These are phyloP conservation scores for Schizophyllum amplum DNA, from an alignment of 1,284 basidiomycete species.

Conservation along the genomic window DNA sequence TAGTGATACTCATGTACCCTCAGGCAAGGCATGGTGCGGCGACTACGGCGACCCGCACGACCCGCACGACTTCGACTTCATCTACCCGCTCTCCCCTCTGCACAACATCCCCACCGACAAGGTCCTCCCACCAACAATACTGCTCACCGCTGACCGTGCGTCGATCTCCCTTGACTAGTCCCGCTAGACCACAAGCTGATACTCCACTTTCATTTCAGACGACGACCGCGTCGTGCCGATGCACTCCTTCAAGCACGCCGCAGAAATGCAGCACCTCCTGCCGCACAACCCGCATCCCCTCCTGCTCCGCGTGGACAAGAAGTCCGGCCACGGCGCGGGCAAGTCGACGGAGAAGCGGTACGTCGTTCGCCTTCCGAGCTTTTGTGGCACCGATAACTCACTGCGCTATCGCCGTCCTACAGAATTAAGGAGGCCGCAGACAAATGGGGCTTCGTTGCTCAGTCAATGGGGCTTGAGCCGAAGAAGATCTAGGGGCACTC, in stretches of 20 bases:
- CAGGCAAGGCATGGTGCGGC: slow-evolving; percentile 69
- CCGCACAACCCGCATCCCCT: slow-evolving; percentile 63
- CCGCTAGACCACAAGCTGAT: neutral
- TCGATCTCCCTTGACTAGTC: slow-evolving; percentile 8
- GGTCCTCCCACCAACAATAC: slow-evolving; percentile 56
- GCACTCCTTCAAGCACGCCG: slow-evolving; percentile 77
- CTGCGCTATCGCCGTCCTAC: too few species aligned
- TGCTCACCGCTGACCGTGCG: slow-evolving; percentile 75
- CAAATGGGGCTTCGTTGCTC: slow-evolving; percentile 68
- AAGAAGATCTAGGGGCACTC: neutral
- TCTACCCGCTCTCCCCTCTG: slow-evolving; percentile 68
- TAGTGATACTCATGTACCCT: slow-evolving; percentile 4
- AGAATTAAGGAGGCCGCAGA: slow-evolving; percentile 72
- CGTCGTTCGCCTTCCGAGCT: slow-evolving; percentile 8
- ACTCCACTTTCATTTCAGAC: slow-evolving; percentile 32
- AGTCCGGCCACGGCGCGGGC: slow-evolving; percentile 75
- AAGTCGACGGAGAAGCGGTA: slow-evolving; percentile 71
- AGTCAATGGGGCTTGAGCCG: slow-evolving; percentile 43
- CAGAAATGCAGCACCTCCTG: slow-evolving; percentile 59
- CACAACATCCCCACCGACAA: slow-evolving; percentile 63
- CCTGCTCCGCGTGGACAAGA: slow-evolving; percentile 69
- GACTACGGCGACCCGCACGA: slow-evolving; percentile 80
- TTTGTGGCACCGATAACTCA: slow-evolving; percentile 4
- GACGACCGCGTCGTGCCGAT: slow-evolving; percentile 79
- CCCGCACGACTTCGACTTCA: slow-evolving; percentile 75